These are phyloP conservation scores for Lentithecium fluviatile DNA, from an alignment of 495 filamentous ascomycete species.

Conservation along the genomic window DNA sequence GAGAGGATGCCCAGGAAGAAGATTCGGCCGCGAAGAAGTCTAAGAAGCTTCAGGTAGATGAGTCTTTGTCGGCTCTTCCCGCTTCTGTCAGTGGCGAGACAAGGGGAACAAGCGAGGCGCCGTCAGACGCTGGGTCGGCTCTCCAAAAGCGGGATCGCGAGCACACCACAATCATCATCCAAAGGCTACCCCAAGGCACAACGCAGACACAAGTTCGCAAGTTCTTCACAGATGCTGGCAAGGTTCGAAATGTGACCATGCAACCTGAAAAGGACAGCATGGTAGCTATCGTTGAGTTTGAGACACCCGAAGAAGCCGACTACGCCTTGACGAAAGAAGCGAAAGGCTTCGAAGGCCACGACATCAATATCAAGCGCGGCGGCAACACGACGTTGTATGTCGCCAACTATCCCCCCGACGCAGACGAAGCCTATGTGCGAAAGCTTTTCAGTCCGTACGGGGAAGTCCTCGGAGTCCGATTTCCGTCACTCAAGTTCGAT, in stretches of 20 bases:
- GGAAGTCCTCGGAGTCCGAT: slow-evolving; percentile 79
- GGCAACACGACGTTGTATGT: slow-evolving; percentile 80
- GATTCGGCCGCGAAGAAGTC: slow-evolving; percentile 35
- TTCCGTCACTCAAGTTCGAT: slow-evolving; percentile 86
- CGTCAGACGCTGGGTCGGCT: slow-evolving; percentile 38
- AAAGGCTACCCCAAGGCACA: slow-evolving; percentile 66
- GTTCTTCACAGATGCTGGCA: slow-evolving; percentile 71
- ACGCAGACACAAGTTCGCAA: slow-evolving; percentile 72
- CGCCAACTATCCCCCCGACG: slow-evolving; percentile 83
- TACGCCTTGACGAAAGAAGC: slow-evolving; percentile 76
- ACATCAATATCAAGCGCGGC: slow-evolving; percentile 70
- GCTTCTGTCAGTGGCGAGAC: slow-evolving; percentile 6
- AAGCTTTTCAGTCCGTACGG: slow-evolving; percentile 74
- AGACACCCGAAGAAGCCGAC: slow-evolving; percentile 71
- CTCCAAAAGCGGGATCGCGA: slow-evolving; percentile 78
- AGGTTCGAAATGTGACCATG: slow-evolving; percentile 49
- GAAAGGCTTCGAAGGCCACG: slow-evolving; percentile 67
- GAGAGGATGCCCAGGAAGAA: slow-evolving; percentile 54
- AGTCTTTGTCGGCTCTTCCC: neutral
- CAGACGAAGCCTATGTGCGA: slow-evolving; percentile 78
- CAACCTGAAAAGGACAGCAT: slow-evolving; percentile 61
- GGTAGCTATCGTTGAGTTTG: slow-evolving; percentile 81
- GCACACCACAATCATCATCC: slow-evolving; percentile 78
- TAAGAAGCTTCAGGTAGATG: slow-evolving; percentile 3
- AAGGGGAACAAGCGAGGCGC: slow-evolving; percentile 39